Base-by-base conservation (phyloP, 192 early-diverging fungal species). In the Coemansia sp. region DNA sequence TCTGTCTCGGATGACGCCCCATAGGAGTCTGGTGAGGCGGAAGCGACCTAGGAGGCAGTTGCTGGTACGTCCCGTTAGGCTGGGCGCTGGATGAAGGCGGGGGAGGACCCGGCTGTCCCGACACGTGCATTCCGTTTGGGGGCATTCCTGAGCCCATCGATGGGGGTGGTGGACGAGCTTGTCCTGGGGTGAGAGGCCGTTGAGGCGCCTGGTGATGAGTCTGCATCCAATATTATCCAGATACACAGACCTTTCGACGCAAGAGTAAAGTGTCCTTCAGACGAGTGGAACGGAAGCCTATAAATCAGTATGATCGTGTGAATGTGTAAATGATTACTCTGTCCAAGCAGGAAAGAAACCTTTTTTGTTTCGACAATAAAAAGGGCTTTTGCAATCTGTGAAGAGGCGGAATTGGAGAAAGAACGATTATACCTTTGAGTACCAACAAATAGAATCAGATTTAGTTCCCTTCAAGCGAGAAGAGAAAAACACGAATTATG, bases 181-280 rank as follows among this genome's bases (percentile, higher is more conserved):
- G 76, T 29, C 45, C 64, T 19, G 76, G 76, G 8, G 64, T 64
- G 28, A 65, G 55, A 29, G 76, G 62, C 38, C 64, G 65, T 41
- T 79, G 76, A 41, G 70, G 50, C 59, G 63, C 53, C 48, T 79
- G 76, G 67, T 70, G 71, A 53, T 65, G 76, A 10, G 67, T 70
- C 57, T 79, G 76, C 76, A 79, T 72, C 62, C 34, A 48, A 57
- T 23, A 15, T 23, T n/a, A 17, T 20, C 65, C 33, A 13, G 47
- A 48, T n/a, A n/a, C 38, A 53, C 60, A 53, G 40, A 3, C 40
- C 17, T 42, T n/a, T 42, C 40, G 17, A 42, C n/a, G n/a, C n/a
- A n/a, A 42, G 40, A 15, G 17, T n/a, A 42, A 42, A n/a, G 17
- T 15, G 17, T 15, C 13, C 3, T 23, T 13, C 44, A 25, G 44